Evolutionary conservation across 306 rosid species (phyloP).

Genomic region (Hippophae tibetana): DNA sequence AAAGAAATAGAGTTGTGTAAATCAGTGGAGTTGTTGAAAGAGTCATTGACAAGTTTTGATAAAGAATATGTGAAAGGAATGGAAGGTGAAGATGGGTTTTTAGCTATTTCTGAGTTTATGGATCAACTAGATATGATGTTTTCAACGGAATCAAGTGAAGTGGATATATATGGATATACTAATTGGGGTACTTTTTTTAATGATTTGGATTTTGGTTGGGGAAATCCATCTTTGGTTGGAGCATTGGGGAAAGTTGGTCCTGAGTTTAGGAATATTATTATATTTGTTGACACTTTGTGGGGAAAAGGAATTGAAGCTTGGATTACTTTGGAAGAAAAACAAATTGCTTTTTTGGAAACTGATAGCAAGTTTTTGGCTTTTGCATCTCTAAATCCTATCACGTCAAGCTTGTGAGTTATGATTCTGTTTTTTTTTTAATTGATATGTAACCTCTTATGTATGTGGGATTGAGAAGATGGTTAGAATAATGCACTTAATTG

Average conservation of each 20-base stretch:
- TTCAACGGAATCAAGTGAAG: slow-evolving; percentile 3
- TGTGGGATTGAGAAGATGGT: no score
- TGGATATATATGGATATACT: slow-evolving; percentile 21
- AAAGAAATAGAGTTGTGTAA: slow-evolving; percentile 5
- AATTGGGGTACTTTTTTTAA: slow-evolving; percentile 31
- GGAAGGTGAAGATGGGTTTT: slow-evolving; percentile 26
- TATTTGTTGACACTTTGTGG: slow-evolving; percentile 25
- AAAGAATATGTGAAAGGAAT: slow-evolving; percentile 8
- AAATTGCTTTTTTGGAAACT: slow-evolving; percentile 23
- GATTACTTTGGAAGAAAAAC: slow-evolving; percentile 27
- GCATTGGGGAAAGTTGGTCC: slow-evolving; percentile 33
- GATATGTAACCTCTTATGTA: no score
- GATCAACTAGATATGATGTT: slow-evolving; percentile 18
- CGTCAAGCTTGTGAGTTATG: background rate
- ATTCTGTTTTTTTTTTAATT: background rate
- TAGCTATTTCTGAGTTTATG: slow-evolving; percentile 24
- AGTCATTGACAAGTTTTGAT: background rate
- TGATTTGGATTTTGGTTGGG: slow-evolving; percentile 44
- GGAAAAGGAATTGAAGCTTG: slow-evolving; percentile 40
- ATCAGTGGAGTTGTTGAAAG: slow-evolving; percentile 2
- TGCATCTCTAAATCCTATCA: background rate
- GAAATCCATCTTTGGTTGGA: slow-evolving; percentile 41
- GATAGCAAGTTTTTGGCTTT: slow-evolving; percentile 30
- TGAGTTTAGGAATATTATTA: slow-evolving; percentile 18
- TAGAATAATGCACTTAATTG: no score